phyloP scores from a whole-genome alignment of 2,329 filamentous ascomycete genomes.

The Aspergillus sp. region DNA sequence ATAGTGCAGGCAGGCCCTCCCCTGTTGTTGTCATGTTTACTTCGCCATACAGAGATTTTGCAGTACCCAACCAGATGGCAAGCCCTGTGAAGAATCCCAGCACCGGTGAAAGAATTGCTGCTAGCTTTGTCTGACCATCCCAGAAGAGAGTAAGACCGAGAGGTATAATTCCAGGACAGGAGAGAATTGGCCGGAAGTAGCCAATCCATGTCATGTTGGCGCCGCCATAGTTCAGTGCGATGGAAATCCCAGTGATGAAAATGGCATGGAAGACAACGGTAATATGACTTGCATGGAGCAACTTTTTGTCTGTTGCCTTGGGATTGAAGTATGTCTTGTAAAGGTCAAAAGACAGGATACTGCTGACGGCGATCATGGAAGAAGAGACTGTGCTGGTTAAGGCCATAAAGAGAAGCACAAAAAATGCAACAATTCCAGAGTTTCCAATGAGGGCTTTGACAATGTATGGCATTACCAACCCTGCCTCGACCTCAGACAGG shows the following conservation, averaged over 20 bases:
- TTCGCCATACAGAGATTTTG: constrained; percentile 40
- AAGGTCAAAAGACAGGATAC: constrained; percentile 52
- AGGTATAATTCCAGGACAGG: constrained; percentile 48
- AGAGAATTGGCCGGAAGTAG: constrained; percentile 44
- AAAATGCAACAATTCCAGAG: constrained; percentile 44
- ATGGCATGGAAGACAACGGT: constrained; percentile 49
- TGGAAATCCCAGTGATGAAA: constrained; percentile 51
- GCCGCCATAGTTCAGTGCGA: constrained; percentile 50
- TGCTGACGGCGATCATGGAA: constrained; percentile 53
- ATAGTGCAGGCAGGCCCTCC: constrained; percentile 44
- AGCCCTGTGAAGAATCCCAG: constrained; percentile 47
- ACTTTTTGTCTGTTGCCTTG: constrained; percentile 42
- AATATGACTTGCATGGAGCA: constrained; percentile 48
- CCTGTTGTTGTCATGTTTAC: constrained; percentile 45
- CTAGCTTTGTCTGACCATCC: constrained; percentile 47
- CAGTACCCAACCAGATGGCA: constrained; percentile 46
- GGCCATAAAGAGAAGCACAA: constrained; percentile 54
- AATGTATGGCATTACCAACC: constrained; percentile 51
- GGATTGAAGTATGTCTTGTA: constrained; percentile 54
- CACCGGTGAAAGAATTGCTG: constrained; percentile 39
- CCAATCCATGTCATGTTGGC: constrained; percentile 51
- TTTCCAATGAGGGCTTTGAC: constrained; percentile 47
- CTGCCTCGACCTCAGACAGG: constrained; percentile 41
- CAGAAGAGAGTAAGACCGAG: constrained; percentile 47
- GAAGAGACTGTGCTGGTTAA: constrained; percentile 53